Percentiles rank a stretch among this genome's conserved stretches.
phyloP scores from a whole-genome alignment of 768 basidiomycete genomes.

The Gymnopilus dilepis region DNA sequence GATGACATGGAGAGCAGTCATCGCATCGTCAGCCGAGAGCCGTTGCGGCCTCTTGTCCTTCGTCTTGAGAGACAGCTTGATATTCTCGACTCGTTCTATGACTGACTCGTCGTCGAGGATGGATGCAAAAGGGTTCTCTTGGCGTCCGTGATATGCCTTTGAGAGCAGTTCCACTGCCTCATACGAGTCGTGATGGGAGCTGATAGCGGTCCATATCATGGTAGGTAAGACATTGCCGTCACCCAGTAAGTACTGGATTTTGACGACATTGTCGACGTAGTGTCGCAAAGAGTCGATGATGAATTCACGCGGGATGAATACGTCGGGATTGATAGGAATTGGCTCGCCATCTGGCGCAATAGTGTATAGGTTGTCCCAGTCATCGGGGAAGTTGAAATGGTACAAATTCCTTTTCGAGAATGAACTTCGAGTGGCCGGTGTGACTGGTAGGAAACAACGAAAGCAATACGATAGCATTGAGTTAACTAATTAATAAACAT shows the following conservation, averaged over 20 bases:
- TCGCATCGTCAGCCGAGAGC: constrained; percentile 69
- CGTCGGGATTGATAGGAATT: constrained; percentile 20
- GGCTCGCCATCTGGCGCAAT: constrained; percentile 10
- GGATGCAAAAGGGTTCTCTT: constrained; percentile 24
- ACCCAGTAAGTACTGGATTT: constrained; percentile 73
- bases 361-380: constrained; percentile 5
- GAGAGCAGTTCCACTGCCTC: constrained; percentile 69
- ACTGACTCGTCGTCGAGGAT: constrained; percentile 33
- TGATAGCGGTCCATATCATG: constrained; percentile 58
- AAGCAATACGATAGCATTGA: constrained; percentile 25
- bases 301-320: constrained; percentile 24
- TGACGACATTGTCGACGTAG: constrained; percentile 68
- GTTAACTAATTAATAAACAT: constrained; percentile 27
- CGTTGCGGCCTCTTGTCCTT: constrained; percentile 2
- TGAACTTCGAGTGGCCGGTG: constrained; percentile 33
- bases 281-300: constrained; percentile 39
- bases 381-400: constrained; percentile 13
- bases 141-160: constrained; percentile 51
- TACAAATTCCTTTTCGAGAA: constrained; percentile 33
- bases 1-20: constrained; percentile 77
- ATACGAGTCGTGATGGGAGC: constrained; percentile 49
- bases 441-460: constrained; percentile 23
- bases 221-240: constrained; percentile 48
- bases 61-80: constrained; percentile 27
- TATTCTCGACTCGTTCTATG: constrained; percentile 28